Conservation (phyloP, 495 filamentous ascomycete genomes). For the Hamigera avellanea region DNA sequence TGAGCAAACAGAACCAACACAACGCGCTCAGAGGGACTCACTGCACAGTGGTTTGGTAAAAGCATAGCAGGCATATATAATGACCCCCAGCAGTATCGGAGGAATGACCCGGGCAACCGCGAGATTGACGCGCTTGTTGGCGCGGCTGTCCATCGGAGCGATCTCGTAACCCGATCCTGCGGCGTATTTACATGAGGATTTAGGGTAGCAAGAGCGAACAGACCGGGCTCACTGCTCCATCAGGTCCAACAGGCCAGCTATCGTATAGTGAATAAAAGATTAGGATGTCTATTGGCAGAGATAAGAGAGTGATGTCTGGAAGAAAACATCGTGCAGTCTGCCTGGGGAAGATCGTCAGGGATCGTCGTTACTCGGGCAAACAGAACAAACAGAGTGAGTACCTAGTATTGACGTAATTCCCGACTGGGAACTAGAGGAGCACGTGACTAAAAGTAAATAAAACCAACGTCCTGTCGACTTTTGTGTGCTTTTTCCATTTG, state of each 20-base stretch:
- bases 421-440: neutral
- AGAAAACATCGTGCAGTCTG: no score
- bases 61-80: conserved; percentile 53
- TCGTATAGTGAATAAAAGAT: no score
- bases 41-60: conserved; percentile 47
- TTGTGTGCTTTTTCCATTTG: no score
- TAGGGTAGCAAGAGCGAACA: no score
- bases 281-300: no score
- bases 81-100: conserved; percentile 40
- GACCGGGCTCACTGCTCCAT: no score
- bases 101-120: conserved; percentile 47
- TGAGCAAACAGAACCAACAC: conserved; percentile 4
- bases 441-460: no score
- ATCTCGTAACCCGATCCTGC: neutral
- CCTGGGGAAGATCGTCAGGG: no score
- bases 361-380: neutral
- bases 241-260: no score
- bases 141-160: conserved; percentile 14
- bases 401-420: neutral
- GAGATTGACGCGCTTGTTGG: conserved; percentile 37
- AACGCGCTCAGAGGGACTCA: conserved; percentile 15
- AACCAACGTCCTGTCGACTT: no score
- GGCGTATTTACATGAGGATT: no score
- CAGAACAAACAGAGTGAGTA: neutral
- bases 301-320: no score